These are phyloP conservation scores for Asterochloris erici DNA, from an alignment of 139 green algal species.

Conservation along the genomic window DNA sequence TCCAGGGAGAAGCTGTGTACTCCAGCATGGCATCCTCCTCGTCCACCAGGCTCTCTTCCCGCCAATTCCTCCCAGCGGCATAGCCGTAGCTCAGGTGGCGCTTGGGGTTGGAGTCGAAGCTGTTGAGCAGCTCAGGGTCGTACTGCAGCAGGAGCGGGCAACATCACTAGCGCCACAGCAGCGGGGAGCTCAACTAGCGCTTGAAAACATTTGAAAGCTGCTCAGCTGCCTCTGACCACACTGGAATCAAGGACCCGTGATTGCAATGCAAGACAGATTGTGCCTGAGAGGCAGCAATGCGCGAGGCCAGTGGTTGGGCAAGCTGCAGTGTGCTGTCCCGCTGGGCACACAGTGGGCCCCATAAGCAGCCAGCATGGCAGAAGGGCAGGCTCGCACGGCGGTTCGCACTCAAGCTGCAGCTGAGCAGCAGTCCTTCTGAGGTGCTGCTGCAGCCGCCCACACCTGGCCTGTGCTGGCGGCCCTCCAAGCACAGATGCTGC, in stretches of 20 bases:
- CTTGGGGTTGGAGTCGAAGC: constrained; percentile 19
- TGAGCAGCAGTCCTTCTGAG: too few species aligned
- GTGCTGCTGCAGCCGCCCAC: too few species aligned
- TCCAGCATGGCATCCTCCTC: constrained; percentile 17
- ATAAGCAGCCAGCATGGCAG: too few species aligned
- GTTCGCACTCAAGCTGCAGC: too few species aligned
- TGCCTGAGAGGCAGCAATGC: neutral
- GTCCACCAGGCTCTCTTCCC: constrained; percentile 5
- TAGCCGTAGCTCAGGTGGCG: constrained; percentile 8
- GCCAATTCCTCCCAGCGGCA: neutral
- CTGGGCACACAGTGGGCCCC: too few species aligned
- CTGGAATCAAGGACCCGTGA: neutral
- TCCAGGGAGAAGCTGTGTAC: constrained; percentile 5
- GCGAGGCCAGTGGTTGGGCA: neutral
- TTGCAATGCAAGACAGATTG: neutral
- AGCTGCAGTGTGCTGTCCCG: neutral
- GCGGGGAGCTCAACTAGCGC: neutral
- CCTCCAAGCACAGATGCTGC: too few species aligned
- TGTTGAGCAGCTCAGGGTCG: constrained; percentile 13
- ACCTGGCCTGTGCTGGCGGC: too few species aligned
- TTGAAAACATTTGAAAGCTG: neutral
- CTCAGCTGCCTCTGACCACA: neutral
- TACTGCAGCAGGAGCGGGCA: neutral
- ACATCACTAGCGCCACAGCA: neutral
- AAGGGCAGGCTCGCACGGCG: too few species aligned